Evolutionary conservation across 2,329 filamentous ascomycete species (phyloP).

Genomic region (Xylariaceae sp.): DNA sequence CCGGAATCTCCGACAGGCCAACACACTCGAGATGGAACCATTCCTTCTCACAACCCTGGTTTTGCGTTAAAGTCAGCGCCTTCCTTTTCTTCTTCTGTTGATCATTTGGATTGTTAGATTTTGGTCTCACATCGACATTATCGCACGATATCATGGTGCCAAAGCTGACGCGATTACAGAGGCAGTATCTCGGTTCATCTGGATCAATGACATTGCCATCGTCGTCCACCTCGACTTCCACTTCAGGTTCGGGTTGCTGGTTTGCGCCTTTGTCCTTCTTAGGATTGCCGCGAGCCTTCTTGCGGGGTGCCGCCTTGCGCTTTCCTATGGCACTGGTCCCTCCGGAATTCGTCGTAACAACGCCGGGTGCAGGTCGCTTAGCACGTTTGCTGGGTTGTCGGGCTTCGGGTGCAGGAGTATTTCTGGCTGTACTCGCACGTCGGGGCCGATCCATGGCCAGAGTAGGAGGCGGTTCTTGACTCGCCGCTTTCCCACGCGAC

Average conservation of each 20-base stretch:
- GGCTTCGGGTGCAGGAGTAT: conserved; percentile 53
- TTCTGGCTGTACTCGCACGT: conserved; percentile 55
- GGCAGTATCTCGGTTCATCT: conserved; percentile 72
- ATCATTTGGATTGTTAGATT: conserved; percentile 12
- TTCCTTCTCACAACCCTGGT: conserved; percentile 69
- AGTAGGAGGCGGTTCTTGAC: conserved; percentile 48
- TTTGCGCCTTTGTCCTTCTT: conserved; percentile 38
- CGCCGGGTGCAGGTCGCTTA: conserved; percentile 70
- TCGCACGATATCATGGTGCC: conserved; percentile 84
- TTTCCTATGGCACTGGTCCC: conserved; percentile 68
- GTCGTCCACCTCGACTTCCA: conserved; percentile 61
- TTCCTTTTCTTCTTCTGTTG: conserved; percentile 16
- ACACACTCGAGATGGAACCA: conserved; percentile 86
- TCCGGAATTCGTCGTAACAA: conserved; percentile 63
- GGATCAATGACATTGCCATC: conserved; percentile 71
- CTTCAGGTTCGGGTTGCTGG: conserved; percentile 42
- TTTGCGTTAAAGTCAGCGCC: conserved; percentile 25
- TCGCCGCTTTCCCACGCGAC: conserved; percentile 52
- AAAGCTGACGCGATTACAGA: conserved; percentile 77
- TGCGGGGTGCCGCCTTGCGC: conserved; percentile 66
- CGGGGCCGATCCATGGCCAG: conserved; percentile 53
- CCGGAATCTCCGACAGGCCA: conserved; percentile 63
- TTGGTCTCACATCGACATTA: conserved; percentile 64
- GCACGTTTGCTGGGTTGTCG: conserved; percentile 52
- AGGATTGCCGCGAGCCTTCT: conserved; percentile 50